These are phyloP conservation scores for Aureobasidium zeae DNA, from an alignment of 2,329 filamentous ascomycete species.

Conservation along the genomic window DNA sequence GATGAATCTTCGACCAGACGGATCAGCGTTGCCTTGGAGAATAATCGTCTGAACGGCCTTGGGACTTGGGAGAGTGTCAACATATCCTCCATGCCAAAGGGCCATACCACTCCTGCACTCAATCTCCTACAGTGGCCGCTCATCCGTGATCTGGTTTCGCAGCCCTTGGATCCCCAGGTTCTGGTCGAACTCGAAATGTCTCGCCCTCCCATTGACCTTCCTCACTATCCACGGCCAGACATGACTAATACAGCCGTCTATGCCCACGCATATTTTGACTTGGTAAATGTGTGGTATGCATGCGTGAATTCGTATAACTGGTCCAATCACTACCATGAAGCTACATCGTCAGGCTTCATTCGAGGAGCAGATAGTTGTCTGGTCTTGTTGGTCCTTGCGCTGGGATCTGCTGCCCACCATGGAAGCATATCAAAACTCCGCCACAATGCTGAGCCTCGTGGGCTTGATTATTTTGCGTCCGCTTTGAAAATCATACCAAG, in stretches of 20 bases:
- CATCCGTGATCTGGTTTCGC: constrained; percentile 66
- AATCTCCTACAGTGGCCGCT: constrained; percentile 73
- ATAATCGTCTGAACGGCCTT: constrained; percentile 44
- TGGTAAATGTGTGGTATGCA: constrained; percentile 78
- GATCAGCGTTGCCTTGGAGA: constrained; percentile 12
- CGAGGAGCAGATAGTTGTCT: constrained; percentile 76
- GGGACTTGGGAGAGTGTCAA: constrained; percentile 61
- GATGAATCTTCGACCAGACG: constrained; percentile 23
- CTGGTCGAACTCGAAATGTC: constrained; percentile 73
- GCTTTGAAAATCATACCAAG: constrained; percentile 70
- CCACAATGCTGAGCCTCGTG: constrained; percentile 61
- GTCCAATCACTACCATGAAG: constrained; percentile 64
- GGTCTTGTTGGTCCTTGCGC: constrained; percentile 65
- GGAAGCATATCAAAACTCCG: constrained; percentile 68
- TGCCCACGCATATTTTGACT: constrained; percentile 69
- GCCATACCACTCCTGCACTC: constrained; percentile 70
- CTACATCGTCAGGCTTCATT: constrained; percentile 64
- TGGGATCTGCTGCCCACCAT: constrained; percentile 65
- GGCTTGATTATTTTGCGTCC: constrained; percentile 69
- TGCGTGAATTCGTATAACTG: constrained; percentile 77
- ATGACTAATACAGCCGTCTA: constrained; percentile 66
- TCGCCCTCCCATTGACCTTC: constrained; percentile 59
- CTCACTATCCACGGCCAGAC: constrained; percentile 54
- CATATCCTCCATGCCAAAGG: constrained; percentile 78
- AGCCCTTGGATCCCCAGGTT: constrained; percentile 72